Percentiles rank a stretch among this genome's conserved stretches.
Evolutionary conservation across 1,284 basidiomycete species (phyloP).

Genomic region (Heterobasidion occidentale): DNA sequence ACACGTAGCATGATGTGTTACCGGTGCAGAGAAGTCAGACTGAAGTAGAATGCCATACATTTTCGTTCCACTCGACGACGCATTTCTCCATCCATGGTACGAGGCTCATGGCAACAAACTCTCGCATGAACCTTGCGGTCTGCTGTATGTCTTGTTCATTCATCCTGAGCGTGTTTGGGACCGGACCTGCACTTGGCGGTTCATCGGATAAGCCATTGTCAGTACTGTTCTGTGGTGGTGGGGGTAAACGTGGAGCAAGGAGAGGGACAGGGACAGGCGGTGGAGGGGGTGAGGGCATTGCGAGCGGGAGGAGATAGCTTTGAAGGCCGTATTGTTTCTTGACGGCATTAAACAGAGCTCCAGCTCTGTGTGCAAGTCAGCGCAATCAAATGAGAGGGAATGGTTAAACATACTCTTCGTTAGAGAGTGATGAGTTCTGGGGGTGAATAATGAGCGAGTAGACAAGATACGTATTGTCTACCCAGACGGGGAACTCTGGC

Average conservation of each 20-base stretch:
- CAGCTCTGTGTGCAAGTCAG: constrained; percentile 39
- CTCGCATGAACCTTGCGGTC: constrained; percentile 78
- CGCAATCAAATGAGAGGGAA: background rate
- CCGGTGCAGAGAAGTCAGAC: background rate
- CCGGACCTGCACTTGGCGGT: background rate
- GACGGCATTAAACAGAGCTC: constrained; percentile 70
- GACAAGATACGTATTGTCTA: constrained; percentile 58
- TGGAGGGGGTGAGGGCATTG: constrained; percentile 51
- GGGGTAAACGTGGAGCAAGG: constrained; percentile 58
- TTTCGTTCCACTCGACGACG: constrained; percentile 92
- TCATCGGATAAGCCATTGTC: constrained; percentile 7
- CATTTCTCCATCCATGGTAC: constrained; percentile 96
- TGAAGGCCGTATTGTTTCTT: constrained; percentile 79
- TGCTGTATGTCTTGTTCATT: constrained; percentile 75
- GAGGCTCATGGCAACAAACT: constrained; percentile 86
- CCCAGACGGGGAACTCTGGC: constrained; percentile 68
- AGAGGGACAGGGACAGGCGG: constrained; percentile 58
- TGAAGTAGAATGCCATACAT: constrained; percentile 32
- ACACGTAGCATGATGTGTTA: constrained; percentile 1
- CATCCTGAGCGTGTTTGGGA: constrained; percentile 42
- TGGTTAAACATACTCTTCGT: constrained; percentile 60
- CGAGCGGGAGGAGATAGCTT: constrained; percentile 57
- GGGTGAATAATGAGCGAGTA: constrained; percentile 75
- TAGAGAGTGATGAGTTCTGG: constrained; percentile 54
- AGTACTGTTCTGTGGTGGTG: constrained; percentile 14